Conservation (phyloP, 768 basidiomycete species). For the Leucosporidium yakuticum region DNA sequence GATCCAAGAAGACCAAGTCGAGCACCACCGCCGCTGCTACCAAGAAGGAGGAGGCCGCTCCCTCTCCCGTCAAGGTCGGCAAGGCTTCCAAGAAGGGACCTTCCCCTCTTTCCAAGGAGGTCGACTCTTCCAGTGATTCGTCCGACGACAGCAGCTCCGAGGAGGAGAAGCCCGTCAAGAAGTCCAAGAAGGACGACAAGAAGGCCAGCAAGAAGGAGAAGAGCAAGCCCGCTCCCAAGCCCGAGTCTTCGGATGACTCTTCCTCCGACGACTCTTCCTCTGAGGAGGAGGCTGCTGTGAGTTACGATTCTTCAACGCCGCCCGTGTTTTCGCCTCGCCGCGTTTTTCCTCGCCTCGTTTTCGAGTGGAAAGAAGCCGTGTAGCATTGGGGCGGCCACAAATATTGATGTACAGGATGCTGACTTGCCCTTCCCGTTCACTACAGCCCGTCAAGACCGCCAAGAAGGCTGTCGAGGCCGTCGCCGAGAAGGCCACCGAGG, state of each 20-base stretch:
- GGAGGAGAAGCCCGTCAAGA: slow-evolving; percentile 17
- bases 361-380: background rate
- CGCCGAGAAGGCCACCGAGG: slow-evolving; percentile 34
- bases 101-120: slow-evolving; percentile 9
- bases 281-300: slow-evolving; percentile 35
- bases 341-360: background rate
- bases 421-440: slow-evolving; percentile 12
- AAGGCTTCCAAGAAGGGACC: slow-evolving; percentile 28
- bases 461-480: slow-evolving; percentile 20
- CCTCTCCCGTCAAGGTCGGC: slow-evolving; percentile 6
- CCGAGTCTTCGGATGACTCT: slow-evolving; percentile 9
- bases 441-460: slow-evolving; percentile 32
- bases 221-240: slow-evolving; percentile 33
- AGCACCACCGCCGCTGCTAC: slow-evolving; percentile 17
- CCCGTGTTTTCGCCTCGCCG: background rate
- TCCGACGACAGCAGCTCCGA: slow-evolving; percentile 12
- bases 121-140: slow-evolving; percentile 19
- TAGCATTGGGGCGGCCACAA: no score
- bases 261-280: slow-evolving; percentile 22
- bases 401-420: no score
- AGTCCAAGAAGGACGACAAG: slow-evolving; percentile 28
- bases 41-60: slow-evolving; percentile 12
- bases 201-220: slow-evolving; percentile 44
- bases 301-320: slow-evolving; percentile 34
- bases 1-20: slow-evolving; percentile 30